Conservation (phyloP, 2,329 filamentous ascomycete species). For the Zymoseptoria tritici region DNA sequence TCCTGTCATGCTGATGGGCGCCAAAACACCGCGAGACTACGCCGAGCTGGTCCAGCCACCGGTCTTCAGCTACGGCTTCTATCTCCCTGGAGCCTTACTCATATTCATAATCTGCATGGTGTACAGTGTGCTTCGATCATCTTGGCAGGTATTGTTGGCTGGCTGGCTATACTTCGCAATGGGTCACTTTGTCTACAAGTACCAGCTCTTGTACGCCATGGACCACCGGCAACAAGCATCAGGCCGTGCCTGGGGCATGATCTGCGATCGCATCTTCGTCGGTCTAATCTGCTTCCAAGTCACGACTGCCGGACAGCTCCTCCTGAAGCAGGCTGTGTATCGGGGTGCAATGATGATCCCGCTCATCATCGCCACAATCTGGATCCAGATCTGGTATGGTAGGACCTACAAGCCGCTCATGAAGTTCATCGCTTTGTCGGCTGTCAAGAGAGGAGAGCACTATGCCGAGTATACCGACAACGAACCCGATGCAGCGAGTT, state of each 20-base stretch:
- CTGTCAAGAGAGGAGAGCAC: conserved; percentile 58
- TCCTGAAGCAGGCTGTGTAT: conserved; percentile 64
- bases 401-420: conserved; percentile 81
- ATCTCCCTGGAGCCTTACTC: conserved; percentile 82
- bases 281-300: conserved; percentile 84
- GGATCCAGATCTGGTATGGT: conserved; percentile 80
- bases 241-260: conserved; percentile 91
- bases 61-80: conserved; percentile 92
- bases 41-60: conserved; percentile 75
- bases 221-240: conserved; percentile 92
- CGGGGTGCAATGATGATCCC: conserved; percentile 68
- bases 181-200: conserved; percentile 84
- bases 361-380: conserved; percentile 70
- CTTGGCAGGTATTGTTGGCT: conserved; percentile 73
- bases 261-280: conserved; percentile 82
- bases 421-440: conserved; percentile 83
- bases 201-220: conserved; percentile 97
- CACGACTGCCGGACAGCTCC: conserved; percentile 81
- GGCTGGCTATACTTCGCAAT: conserved; percentile 76
- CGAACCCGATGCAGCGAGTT: conserved; percentile 31
- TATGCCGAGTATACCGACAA: conserved; percentile 38
- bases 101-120: conserved; percentile 94
- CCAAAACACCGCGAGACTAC: conserved; percentile 84
- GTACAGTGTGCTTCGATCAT: conserved; percentile 77
- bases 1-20: conserved; percentile 67